Conservation (phyloP, 257 asterid species). For the Apocynum venetum region DNA sequence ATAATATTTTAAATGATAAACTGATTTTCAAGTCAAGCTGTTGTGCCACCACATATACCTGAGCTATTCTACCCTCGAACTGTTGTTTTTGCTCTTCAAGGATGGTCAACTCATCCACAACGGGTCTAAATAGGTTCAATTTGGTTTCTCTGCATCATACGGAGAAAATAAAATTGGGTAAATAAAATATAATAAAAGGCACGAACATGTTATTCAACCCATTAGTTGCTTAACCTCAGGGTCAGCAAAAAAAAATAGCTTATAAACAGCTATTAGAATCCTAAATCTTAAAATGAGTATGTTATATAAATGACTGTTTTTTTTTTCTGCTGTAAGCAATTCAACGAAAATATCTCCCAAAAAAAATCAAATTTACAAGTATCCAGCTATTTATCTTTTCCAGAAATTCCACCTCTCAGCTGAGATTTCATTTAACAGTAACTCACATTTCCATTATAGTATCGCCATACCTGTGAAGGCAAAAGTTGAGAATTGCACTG, state of each 20-base stretch:
- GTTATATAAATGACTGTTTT: not conserved
- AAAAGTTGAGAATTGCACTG: constrained; percentile 72
- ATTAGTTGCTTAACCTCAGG: not conserved
- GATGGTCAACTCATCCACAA: constrained; percentile 46
- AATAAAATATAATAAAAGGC: not conserved
- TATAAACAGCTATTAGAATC: not conserved
- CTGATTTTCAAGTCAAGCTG: constrained; percentile 9
- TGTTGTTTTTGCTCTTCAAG: constrained; percentile 46
- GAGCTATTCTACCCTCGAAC: constrained; percentile 46
- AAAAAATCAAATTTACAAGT: not conserved
- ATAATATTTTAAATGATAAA: not conserved
- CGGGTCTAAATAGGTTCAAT: constrained; percentile 40
- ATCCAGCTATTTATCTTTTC: too few species aligned
- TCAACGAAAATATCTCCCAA: not conserved
- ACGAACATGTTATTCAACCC: not conserved
- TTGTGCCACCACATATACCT: constrained; percentile 41
- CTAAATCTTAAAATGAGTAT: not conserved
- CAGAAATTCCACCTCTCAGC: not conserved
- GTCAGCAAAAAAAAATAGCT: not conserved
- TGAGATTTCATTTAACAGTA: not conserved
- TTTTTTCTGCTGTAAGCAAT: not conserved
- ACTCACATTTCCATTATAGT: too few species aligned
- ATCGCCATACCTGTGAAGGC: constrained; percentile 51
- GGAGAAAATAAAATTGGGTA: not conserved
- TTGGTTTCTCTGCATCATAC: constrained; percentile 41